Base-by-base conservation (phyloP, 2,329 filamentous ascomycete genomes). In the Coleophoma crateriformis region DNA sequence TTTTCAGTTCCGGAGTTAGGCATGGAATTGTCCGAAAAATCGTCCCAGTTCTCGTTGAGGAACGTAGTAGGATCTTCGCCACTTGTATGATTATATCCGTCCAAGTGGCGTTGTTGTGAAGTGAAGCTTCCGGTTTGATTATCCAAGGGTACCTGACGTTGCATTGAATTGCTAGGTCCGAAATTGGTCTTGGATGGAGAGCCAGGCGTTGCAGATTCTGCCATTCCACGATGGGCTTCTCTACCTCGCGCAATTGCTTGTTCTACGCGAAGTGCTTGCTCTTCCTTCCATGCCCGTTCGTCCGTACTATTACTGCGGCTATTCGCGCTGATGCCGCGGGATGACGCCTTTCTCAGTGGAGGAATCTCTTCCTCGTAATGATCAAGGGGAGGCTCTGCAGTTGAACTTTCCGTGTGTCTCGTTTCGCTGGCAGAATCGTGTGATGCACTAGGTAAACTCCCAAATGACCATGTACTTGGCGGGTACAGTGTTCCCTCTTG, bases 11-110 rank as follows among this genome's bases (percentile, higher is more conserved):
- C 56, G 17, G 45, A 50, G 15, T 52, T 50, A 3, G n/a, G 11
- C 5, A 50, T 40, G 12, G 61, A 59, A 4, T 45, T 47, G 10
- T 50, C 55, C 27, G 61, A 59, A 1, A 51, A 52, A 15, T 60
- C 59, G 8, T 56, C 54, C 48, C 54, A 55, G 40, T 55, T 56
- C 2, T 42, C 13, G 33, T 50, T 47, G 4, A 38, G 50, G 19
- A 53, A 54, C 34, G 41, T 48, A 11, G 51, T 46, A 15, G 52
- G 57, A 54, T 63, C 60, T 50, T 52, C 35, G 11, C 56, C 53
- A 12, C 41, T 33, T 20, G 58, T 47, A 37, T 57, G 49, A 12
- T 57, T 44, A 8, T 49, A 56, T 1, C 35, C 45, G n/a, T 46
- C 27, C 6, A 10, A 10, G 27, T 27, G 27, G 27, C 17, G n/a